These are phyloP conservation scores for Stephanodiscus triporus DNA, from an alignment of 108 stramenopile genomes.

Conservation along the genomic window DNA sequence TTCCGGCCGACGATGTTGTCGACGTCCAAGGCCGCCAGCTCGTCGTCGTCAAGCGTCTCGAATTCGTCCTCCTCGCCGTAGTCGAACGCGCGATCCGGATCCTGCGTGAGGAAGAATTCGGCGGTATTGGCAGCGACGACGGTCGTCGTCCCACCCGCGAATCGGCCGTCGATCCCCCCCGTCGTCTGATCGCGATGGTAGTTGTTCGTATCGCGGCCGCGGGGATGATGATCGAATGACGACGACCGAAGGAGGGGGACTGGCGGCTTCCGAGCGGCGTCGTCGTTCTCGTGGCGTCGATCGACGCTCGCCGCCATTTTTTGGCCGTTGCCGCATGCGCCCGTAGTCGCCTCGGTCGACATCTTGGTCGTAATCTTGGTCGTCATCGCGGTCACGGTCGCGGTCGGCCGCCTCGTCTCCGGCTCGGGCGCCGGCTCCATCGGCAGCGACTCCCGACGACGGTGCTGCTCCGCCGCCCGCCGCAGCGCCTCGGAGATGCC, in stretches of 20 bases:
- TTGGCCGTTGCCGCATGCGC: background rate
- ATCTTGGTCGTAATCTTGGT: background rate
- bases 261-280: too few relatives aligned
- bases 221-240: too few relatives aligned
- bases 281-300: too few relatives aligned
- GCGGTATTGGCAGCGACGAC: background rate
- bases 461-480: constrained; percentile 6
- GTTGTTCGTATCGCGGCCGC: background rate
- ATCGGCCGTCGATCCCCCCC: background rate
- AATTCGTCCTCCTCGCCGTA: constrained; percentile 28
- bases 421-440: constrained; percentile 18
- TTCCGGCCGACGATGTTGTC: constrained; percentile 30
- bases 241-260: too few relatives aligned
- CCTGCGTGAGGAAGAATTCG: constrained; percentile 8
- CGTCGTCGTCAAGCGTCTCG: constrained; percentile 27
- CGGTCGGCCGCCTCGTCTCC: background rate
- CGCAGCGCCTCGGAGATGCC: constrained; percentile 33
- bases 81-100: constrained; percentile 13
- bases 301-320: too few relatives aligned
- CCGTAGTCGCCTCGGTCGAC: background rate
- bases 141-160: background rate
- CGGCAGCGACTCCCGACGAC: constrained; percentile 27
- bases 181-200: background rate
- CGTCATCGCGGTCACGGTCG: background rate
- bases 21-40: constrained; percentile 45